Base-by-base conservation (phyloP, 352 stramenopile genomes). In the Globisporangium sylvaticum region DNA sequence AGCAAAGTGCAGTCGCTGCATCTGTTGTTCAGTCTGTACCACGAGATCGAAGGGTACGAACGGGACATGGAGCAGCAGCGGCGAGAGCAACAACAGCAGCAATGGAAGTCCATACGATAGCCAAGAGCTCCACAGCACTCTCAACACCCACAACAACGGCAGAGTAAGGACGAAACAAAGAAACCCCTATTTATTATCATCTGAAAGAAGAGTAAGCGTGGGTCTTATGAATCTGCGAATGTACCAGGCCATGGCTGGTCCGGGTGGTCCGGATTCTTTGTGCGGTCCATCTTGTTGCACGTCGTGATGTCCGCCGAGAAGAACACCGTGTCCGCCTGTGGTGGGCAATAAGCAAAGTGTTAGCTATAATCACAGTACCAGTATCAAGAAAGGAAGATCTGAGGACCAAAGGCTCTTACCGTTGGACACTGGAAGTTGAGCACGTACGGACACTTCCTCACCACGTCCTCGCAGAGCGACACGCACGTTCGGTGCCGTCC, bases 1-100 rank as follows among this genome's bases (percentile, higher is more conserved):
- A 78, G 84, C n/a, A 70, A 91, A 27, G 68, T 98, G 58, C 83
- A 98, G 67, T 95, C 87, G 44, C 78, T 98, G 29, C 94, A 98
- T 77, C 64, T 95, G 3, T 74, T 99, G 24, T 98, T 98, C 50
- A 92, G 85, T 8, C 69, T 98, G 29, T 98, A 93, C 66, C 65
- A 81, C 58, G 88, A 96, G 69, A 91, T 95, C 22, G 64, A 83
- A 34, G 48, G 58, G 46, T 87, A 88, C 70, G 79, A 91, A 70
- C 78, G 73, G 67, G 72, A 88, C 22, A 63, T 76, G 70, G 53
- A 69, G 34, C 65, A 72, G 64, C 50, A 62, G 37, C 37, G 15
- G 57, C 56, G 65, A 22, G 22, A 57, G 9, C 18, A 34, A 48
- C 52, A 67, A 10, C 42, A 57, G 9, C 18, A 34, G 20, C 34